phyloP scores from a whole-genome alignment of 257 asterid genomes.

The Scutellaria galericulata region DNA sequence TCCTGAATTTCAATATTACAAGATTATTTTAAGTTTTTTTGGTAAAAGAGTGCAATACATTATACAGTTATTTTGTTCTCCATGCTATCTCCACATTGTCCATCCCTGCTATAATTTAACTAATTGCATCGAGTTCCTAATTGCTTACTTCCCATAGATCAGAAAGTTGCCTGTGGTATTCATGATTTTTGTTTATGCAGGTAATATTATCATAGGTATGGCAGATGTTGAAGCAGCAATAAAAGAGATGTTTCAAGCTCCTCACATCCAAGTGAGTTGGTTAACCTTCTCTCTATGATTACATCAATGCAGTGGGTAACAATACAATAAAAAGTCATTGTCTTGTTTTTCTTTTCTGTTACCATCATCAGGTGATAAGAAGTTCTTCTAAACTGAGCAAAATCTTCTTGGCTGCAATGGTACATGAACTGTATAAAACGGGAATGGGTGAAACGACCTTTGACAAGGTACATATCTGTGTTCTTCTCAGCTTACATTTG shows the following conservation, averaged over 20 bases:
- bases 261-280: conserved; percentile 89
- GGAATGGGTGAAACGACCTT: conserved; percentile 98
- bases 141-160: conserved; percentile 15
- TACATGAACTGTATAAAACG: conserved; percentile 86
- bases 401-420: conserved; percentile 97
- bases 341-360: conserved; percentile 20
- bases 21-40: not conserved
- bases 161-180: conserved; percentile 19
- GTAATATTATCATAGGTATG: conserved; percentile 68
- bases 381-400: conserved; percentile 75
- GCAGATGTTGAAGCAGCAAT: conserved; percentile 83
- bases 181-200: conserved; percentile 46
- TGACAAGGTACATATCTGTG: conserved; percentile 65
- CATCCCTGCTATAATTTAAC: not conserved
- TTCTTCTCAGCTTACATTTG: conserved; percentile 28
- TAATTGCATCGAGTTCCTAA: not conserved
- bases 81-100: conserved; percentile 14
- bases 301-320: conserved; percentile 9
- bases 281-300: conserved; percentile 10
- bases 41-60: not conserved
- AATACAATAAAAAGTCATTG: not conserved
- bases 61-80: not conserved
- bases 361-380: conserved; percentile 71
- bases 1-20: not conserved
- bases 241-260: conserved; percentile 98